A percentile compares a stretch with the other conserved stretches of the same genome.
Evolutionary conservation across 441 rosid species (phyloP).

Genomic region (Rhodomyrtus psidioides): DNA sequence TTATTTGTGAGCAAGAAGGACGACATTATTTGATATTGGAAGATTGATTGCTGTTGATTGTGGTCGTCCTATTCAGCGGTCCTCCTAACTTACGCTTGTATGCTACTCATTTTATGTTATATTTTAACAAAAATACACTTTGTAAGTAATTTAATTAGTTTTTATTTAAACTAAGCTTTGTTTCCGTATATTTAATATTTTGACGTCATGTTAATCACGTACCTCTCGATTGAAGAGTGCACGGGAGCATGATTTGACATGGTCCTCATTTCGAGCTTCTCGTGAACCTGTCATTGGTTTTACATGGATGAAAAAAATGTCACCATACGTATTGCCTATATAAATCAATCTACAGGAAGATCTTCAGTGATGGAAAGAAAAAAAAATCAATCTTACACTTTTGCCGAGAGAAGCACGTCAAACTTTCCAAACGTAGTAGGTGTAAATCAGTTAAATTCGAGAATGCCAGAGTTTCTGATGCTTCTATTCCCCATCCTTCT

Average conservation of each 20-base stretch:
- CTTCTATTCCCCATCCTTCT: background rate
- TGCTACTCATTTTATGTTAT: background rate
- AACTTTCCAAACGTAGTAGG: too few relatives aligned
- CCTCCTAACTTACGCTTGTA: too few relatives aligned
- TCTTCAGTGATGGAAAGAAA: background rate
- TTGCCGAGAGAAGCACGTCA: too few relatives aligned
- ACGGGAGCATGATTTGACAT: background rate
- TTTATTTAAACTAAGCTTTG: background rate
- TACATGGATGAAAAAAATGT: background rate
- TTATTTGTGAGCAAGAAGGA: too few relatives aligned
- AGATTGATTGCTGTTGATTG: too few relatives aligned
- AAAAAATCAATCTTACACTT: background rate
- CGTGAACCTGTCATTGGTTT: background rate
- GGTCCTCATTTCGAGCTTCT: fast-evolving
- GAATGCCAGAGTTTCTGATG: background rate
- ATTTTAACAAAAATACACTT: background rate
- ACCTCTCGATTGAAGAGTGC: background rate
- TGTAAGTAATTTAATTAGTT: background rate
- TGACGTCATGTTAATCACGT: background rate
- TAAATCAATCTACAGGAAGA: too few relatives aligned
- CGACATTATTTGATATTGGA: too few relatives aligned
- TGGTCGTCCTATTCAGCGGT: too few relatives aligned
- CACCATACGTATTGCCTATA: too few relatives aligned
- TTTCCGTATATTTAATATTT: background rate
- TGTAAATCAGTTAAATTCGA: background rate